These are phyloP conservation scores for Dendrocalamus latiflorus DNA, from an alignment of 202 grass and related monocot genomes.

Conservation along the genomic window DNA sequence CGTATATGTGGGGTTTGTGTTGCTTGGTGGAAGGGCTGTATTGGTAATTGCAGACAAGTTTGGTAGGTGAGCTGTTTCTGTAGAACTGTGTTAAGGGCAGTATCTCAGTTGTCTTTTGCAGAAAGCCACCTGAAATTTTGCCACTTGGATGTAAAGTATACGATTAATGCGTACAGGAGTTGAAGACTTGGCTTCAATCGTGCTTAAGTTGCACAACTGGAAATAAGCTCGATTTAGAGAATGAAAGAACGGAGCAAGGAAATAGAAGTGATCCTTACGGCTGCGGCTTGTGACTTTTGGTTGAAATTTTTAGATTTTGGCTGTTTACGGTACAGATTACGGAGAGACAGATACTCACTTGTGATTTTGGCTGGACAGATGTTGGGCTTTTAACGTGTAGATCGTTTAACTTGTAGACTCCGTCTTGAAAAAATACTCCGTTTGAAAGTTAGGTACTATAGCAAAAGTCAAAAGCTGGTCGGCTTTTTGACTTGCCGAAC, in stretches of 20 bases:
- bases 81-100: not conserved
- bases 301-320: too few relatives aligned
- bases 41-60: not conserved
- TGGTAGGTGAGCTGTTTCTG: conserved; percentile 3
- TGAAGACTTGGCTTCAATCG: too few relatives aligned
- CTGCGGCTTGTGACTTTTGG: too few relatives aligned
- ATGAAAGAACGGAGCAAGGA: not conserved
- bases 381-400: too few relatives aligned
- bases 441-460: too few relatives aligned
- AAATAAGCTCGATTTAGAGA: not conserved
- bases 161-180: not conserved
- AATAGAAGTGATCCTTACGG: not conserved
- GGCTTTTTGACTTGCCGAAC: too few relatives aligned
- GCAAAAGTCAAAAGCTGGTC: too few relatives aligned
- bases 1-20: too few relatives aligned
- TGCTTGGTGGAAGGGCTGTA: not conserved
- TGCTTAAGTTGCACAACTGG: not conserved
- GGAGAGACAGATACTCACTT: not conserved
- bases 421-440: too few relatives aligned
- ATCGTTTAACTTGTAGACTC: too few relatives aligned
- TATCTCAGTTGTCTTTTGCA: not conserved
- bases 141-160: not conserved
- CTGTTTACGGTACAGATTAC: too few relatives aligned
- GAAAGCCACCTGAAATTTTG: not conserved
- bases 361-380: too few relatives aligned